These are phyloP conservation scores for Glycyrrhiza uralensis DNA, from an alignment of 306 rosid species.

Conservation along the genomic window DNA sequence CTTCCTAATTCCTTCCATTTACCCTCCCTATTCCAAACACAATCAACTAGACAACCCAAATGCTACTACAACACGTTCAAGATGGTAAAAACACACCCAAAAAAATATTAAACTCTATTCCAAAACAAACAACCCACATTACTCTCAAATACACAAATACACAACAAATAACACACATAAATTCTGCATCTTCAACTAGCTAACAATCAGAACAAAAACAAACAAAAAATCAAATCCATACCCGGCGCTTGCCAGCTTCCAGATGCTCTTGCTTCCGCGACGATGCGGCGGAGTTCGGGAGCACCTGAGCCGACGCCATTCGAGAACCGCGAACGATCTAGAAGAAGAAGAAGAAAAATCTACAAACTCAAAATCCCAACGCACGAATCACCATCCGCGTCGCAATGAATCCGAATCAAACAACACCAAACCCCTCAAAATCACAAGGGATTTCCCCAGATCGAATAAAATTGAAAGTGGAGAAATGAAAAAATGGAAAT, in stretches of 20 bases:
- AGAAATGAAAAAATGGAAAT: conserved; percentile 2
- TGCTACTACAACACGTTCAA: not conserved
- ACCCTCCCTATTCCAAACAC: not conserved
- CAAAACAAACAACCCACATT: conserved; percentile 14
- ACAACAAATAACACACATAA: not conserved
- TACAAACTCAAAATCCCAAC: conserved; percentile 23
- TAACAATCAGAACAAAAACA: not conserved
- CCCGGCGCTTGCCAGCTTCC: conserved; percentile 97
- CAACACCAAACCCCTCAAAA: not conserved
- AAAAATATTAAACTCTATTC: not conserved
- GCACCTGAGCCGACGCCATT: conserved; percentile 97
- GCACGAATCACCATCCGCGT: conserved; percentile 17
- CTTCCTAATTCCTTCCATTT: not conserved
- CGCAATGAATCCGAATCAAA: not conserved
- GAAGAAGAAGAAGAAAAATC: not conserved
- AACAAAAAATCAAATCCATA: conserved; percentile 29
- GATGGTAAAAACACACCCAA: not conserved
- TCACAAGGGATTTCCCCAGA: conserved; percentile 29
- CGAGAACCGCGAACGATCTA: conserved; percentile 22
- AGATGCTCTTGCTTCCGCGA: conserved; percentile 80
- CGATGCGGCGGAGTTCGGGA: conserved; percentile 61
- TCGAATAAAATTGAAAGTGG: conserved; percentile 23
- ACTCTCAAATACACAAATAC: not conserved
- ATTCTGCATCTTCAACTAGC: not conserved
- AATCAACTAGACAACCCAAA: not conserved